Evolutionary conservation across 2,329 filamentous ascomycete species (phyloP).

Genomic region (Sporothrix brasiliensis): DNA sequence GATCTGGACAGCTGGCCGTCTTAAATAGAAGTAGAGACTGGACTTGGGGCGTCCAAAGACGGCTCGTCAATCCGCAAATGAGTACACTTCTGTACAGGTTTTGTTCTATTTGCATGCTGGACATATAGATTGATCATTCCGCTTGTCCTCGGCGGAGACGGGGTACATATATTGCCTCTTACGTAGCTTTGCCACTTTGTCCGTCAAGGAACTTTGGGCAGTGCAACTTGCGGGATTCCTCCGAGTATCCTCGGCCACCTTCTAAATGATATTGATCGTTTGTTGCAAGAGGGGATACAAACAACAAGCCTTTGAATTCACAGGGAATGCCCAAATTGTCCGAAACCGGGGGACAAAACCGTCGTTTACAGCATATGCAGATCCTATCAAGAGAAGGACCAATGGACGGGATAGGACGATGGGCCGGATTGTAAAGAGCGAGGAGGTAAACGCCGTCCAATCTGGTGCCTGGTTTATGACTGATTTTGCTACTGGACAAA

Average conservation of each 20-base stretch:
- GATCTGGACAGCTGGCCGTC: neutral
- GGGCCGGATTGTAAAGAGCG: too few relatives aligned
- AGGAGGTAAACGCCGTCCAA: neutral
- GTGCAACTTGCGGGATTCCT: neutral
- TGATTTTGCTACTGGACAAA: too few relatives aligned
- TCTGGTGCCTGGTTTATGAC: neutral
- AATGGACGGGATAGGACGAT: neutral
- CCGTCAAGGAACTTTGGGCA: neutral
- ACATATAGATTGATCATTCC: slow-evolving; percentile 3
- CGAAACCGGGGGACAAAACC: slow-evolving; percentile 1
- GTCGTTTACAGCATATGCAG: neutral
- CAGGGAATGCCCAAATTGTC: neutral
- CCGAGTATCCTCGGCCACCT: neutral
- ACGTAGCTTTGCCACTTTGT: neutral
- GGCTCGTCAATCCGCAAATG: neutral
- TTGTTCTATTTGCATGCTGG: neutral
- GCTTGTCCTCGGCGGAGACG: neutral
- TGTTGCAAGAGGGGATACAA: neutral
- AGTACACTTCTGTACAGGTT: neutral
- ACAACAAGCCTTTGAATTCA: too few relatives aligned
- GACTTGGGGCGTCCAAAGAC: neutral
- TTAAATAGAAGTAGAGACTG: neutral
- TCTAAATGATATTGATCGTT: neutral
- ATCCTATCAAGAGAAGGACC: slow-evolving; percentile 7
- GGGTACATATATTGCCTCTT: neutral